These are phyloP conservation scores for Stachybotrys chartarum DNA, from an alignment of 2,329 filamentous ascomycete genomes.

Conservation along the genomic window DNA sequence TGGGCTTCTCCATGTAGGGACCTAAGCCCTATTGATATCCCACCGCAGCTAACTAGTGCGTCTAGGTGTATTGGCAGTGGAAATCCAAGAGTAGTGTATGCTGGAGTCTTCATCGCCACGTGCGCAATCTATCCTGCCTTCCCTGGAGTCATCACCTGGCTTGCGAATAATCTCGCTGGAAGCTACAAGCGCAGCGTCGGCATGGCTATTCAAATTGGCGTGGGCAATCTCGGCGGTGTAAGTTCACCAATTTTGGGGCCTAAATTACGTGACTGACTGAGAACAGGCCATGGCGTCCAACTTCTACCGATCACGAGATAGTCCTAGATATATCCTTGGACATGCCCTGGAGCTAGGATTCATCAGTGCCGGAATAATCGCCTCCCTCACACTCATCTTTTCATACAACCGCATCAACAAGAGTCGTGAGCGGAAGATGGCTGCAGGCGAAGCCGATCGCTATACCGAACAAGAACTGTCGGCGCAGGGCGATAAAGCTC, in stretches of 20 bases:
- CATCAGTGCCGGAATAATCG: constrained; percentile 36
- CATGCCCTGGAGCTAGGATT: constrained; percentile 45
- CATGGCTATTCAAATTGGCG: constrained; percentile 57
- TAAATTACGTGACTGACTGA: not conserved
- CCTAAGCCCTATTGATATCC: not conserved
- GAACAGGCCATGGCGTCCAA: constrained; percentile 60
- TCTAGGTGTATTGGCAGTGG: constrained; percentile 48
- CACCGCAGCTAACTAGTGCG: not conserved
- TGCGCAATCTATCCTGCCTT: constrained; percentile 76
- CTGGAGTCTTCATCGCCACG: constrained; percentile 68
- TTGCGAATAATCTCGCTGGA: constrained; percentile 67
- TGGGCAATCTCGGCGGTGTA: constrained; percentile 50
- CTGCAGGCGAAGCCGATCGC: constrained; percentile 31
- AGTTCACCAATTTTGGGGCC: constrained; percentile 7
- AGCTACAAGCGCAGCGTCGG: constrained; percentile 57
- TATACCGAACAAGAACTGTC: constrained; percentile 44
- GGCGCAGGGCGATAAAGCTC: constrained; percentile 51
- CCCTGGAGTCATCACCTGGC: constrained; percentile 72
- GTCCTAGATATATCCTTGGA: constrained; percentile 41
- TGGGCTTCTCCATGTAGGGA: constrained; percentile 48
- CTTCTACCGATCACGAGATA: constrained; percentile 53
- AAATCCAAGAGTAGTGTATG: constrained; percentile 59
- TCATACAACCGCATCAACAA: constrained; percentile 53
- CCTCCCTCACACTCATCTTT: constrained; percentile 34
- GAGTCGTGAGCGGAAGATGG: constrained; percentile 41